Base-by-base conservation (phyloP, 768 basidiomycete genomes). In the Pholiota molesta region DNA sequence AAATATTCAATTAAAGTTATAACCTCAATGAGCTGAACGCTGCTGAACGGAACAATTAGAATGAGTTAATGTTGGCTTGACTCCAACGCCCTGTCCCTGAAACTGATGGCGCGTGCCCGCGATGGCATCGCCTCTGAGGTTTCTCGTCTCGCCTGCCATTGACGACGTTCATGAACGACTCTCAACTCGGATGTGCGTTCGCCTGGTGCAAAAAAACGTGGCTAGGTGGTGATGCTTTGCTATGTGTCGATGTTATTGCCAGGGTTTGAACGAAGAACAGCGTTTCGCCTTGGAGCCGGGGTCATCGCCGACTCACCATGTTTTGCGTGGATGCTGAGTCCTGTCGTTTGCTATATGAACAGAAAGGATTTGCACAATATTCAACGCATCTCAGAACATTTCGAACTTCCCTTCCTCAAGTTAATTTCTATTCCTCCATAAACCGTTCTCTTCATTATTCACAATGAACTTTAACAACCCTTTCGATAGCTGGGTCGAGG, bases 401-500 rank as follows among this genome's bases (percentile, higher is more conserved):
- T 10, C 13, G 7, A 37, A 37, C 10, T 13, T 37, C 35, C 35
- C 9, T 35, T 35, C 35, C 11, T 13, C 35, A 16, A 37, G 35
- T 37, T 31, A 57, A 40, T 45, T 57, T 19, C 26, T 19, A 28
- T 44, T 39, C 39, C 53, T 19, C 31, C 10, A 21, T 9, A n/a
- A 21, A 7, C 39, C 39, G 16, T 8, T 57, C 39, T 26, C 17
- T 10, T 16, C 6, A 35, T 51, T 47, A 19, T 26, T 26, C 16
- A 37, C 57, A 2, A 58, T 58, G 57, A 58, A 29, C 47, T 49
- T 49, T 9, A 49, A 49, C 23, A 23, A 49, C 62, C 81, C 81
- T 5, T 82, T 77, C 66, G 72, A 69, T 57, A 71, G 72, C 67
- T 80, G 78, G 77, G 65, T 70, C 28, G 71, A 74, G 37, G 61